Base-by-base conservation (phyloP, 1,284 basidiomycete genomes). In the Fomitopsis pinicola region DNA sequence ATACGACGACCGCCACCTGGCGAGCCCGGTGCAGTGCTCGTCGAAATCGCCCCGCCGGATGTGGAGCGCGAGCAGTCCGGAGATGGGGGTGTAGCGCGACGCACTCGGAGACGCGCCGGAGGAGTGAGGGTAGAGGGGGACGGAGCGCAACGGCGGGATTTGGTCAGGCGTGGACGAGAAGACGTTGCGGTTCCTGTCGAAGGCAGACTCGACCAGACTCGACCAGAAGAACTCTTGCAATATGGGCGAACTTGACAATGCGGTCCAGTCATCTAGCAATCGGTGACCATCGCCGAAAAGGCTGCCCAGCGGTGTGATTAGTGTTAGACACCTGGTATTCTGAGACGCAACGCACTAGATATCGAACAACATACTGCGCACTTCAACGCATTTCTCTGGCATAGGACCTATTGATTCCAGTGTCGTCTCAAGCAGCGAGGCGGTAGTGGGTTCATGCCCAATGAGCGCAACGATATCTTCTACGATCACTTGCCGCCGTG, bases 1-100 rank as follows among this genome's bases (percentile, higher is more conserved):
- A 72, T 74, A 82, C 15, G 70, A 64, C 4, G 80, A 71, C 3
- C 62, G 63, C 75, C 77, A 82, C 14, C 71, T 65, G 0, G 76
- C 77, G 42, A 88, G 78, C 60, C 75, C 66, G 0, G 64, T 42
- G 64, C 87, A 88, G 64, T 87, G 85, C 3, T 72, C 69, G 42
- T 73, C 65, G 66, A 80, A 88, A 69, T 88, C 86, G 4, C 87
- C 87, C 38, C 85, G 75, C 5, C 87, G 82, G 26, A 88, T 66
- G 65, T 89, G 86, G 4, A 88, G 67, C 0, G 79, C 86, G n/a
- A 88, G 71, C 2, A 85, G 72, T n/a, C 79, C 80, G 0, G 72
- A 68, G 22, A 77, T 66, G 35, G 61, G 58, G 19, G 66, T 33
- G 63, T 70, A 68, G 22, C 66, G 67, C 48, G 65, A 59, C 53